Evolutionary conservation across 495 filamentous ascomycete species (phyloP).

Genomic region (Hyaloscypha bicolor): DNA sequence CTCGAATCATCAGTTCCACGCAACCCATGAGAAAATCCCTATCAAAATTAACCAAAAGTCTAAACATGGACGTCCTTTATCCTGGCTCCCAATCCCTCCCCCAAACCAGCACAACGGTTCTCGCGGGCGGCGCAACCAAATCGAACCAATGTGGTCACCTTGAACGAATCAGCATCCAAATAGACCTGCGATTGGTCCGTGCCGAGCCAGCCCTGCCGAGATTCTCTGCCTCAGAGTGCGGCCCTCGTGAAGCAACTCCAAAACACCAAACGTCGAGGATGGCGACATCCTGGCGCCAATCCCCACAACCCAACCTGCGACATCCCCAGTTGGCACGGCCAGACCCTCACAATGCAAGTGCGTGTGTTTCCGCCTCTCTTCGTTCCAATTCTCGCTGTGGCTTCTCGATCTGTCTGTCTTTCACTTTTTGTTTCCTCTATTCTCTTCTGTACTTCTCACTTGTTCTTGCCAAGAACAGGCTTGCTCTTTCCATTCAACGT

Average conservation of each 20-base stretch:
- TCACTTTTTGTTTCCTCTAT: constrained; percentile 41
- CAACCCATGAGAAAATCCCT: constrained; percentile 10
- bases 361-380: constrained; percentile 13
- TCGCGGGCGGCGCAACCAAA: background rate
- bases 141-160: background rate
- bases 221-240: constrained; percentile 27
- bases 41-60: background rate
- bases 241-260: constrained; percentile 26
- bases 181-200: constrained; percentile 6
- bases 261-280: constrained; percentile 33
- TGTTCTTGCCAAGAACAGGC: constrained; percentile 14
- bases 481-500: constrained; percentile 5
- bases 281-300: constrained; percentile 16
- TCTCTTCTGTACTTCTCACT: constrained; percentile 40
- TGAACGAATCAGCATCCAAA: constrained; percentile 5
- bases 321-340: constrained; percentile 5
- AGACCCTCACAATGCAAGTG: constrained; percentile 16
- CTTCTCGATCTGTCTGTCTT: constrained; percentile 22
- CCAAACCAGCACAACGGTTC: background rate
- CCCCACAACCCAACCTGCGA: constrained; percentile 17
- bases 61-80: background rate
- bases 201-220: background rate
- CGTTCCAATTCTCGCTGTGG: background rate
- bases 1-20: constrained; percentile 10
- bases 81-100: background rate